Base-by-base conservation (phyloP, 1,284 basidiomycete species). In the Cutaneotrichosporon curvatum region DNA sequence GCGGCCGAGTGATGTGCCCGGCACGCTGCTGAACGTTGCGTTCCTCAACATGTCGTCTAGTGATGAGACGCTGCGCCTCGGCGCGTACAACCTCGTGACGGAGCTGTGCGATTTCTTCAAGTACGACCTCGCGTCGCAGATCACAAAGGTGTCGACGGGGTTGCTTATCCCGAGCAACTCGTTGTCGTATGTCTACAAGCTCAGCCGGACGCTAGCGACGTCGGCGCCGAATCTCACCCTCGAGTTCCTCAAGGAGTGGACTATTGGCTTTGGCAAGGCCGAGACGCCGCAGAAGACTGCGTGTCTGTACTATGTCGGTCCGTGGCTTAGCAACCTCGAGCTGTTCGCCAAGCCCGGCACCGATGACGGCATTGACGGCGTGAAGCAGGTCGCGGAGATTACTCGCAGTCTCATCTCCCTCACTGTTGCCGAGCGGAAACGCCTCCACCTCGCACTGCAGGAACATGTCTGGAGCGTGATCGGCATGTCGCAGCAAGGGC, bases 211-310 rank as follows among this genome's bases (percentile, higher is more conserved):
- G 31, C 73, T 92, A 9, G 81, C 89, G 0, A 73, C 73, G 2
- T 82, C 83, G 57, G 80, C 80, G 8, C 86, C 88, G 10, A 80
- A 87, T 23, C 73, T 91, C 37, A 90, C 88, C 0, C 74, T 92
- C 18, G 87, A 91, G 66, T 87, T 92, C 71, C 75, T 92, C 46
- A 80, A 81, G 18, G 88, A 91, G 70, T 84, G 90, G 40, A 80
- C 80, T 22, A 75, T 79, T 4, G 70, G 71, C 2, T 74, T 71
- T 38, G 48, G 55, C 22, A 76, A 79, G 21, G 78, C 85, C 67
- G 77, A 80, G 47, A 80, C 55, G n/a, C 70, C 78, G 2, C 81
- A 82, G 47, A 80, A 82, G 45, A 79, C 85, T 22, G 79, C 78
- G 44, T 87, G 82, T 59, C 67, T 90, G 16, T 80, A 84, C 51